A percentile compares a stretch with the other conserved stretches of the same genome.
Evolutionary conservation across 768 basidiomycete species (phyloP).

Genomic region (Chiua virens): DNA sequence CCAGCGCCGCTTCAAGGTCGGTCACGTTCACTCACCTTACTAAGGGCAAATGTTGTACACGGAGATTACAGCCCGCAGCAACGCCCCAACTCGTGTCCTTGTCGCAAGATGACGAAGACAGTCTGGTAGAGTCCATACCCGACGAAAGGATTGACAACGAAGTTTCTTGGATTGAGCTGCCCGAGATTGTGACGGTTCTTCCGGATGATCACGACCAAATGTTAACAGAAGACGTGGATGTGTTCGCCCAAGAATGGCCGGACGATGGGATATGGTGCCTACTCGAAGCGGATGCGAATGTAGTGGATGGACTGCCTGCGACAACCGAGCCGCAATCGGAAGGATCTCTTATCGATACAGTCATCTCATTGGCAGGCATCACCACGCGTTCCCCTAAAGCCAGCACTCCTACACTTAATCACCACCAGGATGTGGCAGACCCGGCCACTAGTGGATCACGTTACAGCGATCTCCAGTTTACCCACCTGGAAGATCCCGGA

Average conservation of each 20-base stretch:
- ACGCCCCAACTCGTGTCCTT: slow-evolving; percentile 6
- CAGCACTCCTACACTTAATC: slow-evolving; percentile 15
- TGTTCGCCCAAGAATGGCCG: slow-evolving; percentile 11
- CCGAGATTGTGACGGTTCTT: slow-evolving; percentile 8
- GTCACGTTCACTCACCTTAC: slow-evolving; percentile 10
- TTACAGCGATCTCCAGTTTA: slow-evolving; percentile 12
- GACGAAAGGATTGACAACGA: slow-evolving; percentile 4
- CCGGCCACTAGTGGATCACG: slow-evolving; percentile 10
- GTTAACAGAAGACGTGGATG: slow-evolving; percentile 16
- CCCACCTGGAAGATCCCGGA: slow-evolving; percentile 19
- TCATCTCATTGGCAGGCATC: slow-evolving; percentile 17
- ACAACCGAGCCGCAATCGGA: slow-evolving; percentile 11
- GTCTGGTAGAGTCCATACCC: slow-evolving; percentile 15
- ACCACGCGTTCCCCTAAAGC: slow-evolving; percentile 14
- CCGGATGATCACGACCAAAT: background rate
- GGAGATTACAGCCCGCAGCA: slow-evolving; percentile 16
- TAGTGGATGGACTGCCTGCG: background rate
- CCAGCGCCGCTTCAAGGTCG: slow-evolving; percentile 49
- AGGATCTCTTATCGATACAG: slow-evolving; percentile 26
- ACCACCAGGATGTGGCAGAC: slow-evolving; percentile 14
- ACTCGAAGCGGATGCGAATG: slow-evolving; percentile 4
- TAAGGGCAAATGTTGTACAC: slow-evolving; percentile 1
- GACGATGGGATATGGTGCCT: slow-evolving; percentile 16
- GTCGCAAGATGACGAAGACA: slow-evolving; percentile 23
- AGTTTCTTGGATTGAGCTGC: slow-evolving; percentile 16